Evolutionary conservation across 2,329 filamentous ascomycete genomes (phyloP), one percentile per base, ranked within the genome.

Genomic region (Aureobasidium sp.): DNA sequence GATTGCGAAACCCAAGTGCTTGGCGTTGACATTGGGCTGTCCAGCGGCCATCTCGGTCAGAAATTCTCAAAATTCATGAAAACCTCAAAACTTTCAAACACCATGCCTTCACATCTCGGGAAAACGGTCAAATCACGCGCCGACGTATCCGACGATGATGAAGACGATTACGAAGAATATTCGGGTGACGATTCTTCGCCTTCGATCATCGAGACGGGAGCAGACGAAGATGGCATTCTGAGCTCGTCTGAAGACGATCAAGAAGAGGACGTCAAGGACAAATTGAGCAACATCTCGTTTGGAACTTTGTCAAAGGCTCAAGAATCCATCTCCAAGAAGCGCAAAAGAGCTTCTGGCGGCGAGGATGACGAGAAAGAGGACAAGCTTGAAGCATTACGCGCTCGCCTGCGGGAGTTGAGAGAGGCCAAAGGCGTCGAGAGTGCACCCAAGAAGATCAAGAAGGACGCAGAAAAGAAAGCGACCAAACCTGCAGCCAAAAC

Each of bases 251-350:
- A 58, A 14, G 55, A 54, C 40, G 56, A 63, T 17, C 49, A 57
- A 63, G 65, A 68, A 19, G 64, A 67, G 21, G 68, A 74, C 52
- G 68, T 73, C 21, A 64, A 73, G 44, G 66, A 70, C 12, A 66
- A 71, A 29, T 69, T 84, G 55, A 76, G 73, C 62, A 76, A 74
- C 56, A 81, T 96, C 59, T 93, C 90, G 21, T 96, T 97, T 64
- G 90, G 90, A 58, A 87, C 88, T n/a, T 76, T 96, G 35, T 88
- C 88, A 59, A 88, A 88, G 74, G 90, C 90, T 1, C 88, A 95
- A 72, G 84, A 84, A 34, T 79, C 82, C 0, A 70, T 95, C 27
- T 59, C 55, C 35, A 62, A 66, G 57, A 73, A 72, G 66, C 70
- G 68, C 50, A 76, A 74, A 59, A 66, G 71, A 42, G 68, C 66